Percentiles rank a stretch among this genome's conserved stretches.
These are phyloP conservation scores for Botrytis byssoidea DNA, from an alignment of 2,329 filamentous ascomycete genomes.

Conservation along the genomic window DNA sequence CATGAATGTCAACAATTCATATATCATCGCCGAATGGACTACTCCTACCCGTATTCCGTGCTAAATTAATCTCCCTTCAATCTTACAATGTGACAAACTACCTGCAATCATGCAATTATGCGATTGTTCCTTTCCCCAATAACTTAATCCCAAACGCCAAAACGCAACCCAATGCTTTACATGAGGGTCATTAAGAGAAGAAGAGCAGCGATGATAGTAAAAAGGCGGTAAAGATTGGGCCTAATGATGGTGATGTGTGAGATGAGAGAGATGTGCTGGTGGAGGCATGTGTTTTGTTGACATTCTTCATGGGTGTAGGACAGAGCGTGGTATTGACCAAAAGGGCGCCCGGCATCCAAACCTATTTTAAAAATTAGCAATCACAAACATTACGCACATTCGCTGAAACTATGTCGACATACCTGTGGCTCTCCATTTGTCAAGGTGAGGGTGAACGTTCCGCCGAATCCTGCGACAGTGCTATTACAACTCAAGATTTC, in stretches of 20 bases:
- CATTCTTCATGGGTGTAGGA: conserved; percentile 17
- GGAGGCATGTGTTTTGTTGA: conserved; percentile 17
- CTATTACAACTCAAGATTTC: conserved; percentile 22
- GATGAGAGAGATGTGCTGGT: conserved; percentile 1
- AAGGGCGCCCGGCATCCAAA: conserved; percentile 15
- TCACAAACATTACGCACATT: not conserved
- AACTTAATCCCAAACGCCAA: conserved; percentile 6
- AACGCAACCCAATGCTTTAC: conserved; percentile 15
- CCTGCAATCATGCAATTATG: not conserved
- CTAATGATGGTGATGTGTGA: not conserved
- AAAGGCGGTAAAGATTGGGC: not conserved
- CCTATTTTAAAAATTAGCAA: conserved; percentile 4
- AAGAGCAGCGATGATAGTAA: not conserved
- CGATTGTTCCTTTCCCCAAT: not conserved
- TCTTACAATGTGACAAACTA: not conserved
- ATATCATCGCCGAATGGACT: not conserved
- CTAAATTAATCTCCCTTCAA: not conserved
- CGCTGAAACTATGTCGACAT: not conserved
- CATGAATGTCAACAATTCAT: not conserved
- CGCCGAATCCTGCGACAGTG: not conserved
- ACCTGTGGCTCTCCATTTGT: conserved; percentile 14
- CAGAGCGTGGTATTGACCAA: conserved; percentile 22
- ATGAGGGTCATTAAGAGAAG: conserved; percentile 1
- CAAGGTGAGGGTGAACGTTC: conserved; percentile 8
- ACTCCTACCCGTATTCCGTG: not conserved